Base-by-base conservation (phyloP, 75 land plant genomes). In the Pinus tabuliformis region DNA sequence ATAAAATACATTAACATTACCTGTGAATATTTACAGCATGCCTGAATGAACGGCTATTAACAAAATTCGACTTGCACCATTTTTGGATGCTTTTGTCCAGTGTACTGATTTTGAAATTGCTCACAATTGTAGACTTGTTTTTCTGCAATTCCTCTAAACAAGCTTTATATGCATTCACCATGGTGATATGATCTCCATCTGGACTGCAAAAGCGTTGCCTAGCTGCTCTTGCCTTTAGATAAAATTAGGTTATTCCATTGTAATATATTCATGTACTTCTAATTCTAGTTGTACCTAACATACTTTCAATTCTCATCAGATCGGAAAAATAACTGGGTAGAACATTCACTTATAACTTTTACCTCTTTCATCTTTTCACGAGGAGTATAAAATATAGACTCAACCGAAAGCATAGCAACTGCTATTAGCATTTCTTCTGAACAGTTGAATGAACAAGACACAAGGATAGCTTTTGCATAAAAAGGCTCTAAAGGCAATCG, bases 371-470 rank as follows among this genome's bases (percentile, higher is more conserved):
- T 54, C 76, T 94, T 96, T 22, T 92, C 95, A 52, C 91, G 89
- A 42, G 98, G 95, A 28, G 81, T 72, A 80, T 84, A 94, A 81
- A 94, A 96, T 58, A 96, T 89, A 56, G 99, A 94, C 76, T 96
- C 99, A 62, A 92, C 98, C 39, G 99, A 96, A 61, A 96, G 91
- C 93, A 96, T 94, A 39, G 99, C 86, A 74, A 96, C 95, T 16
- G 85, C 58, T 28, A 91, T 86, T 80, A 96, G 80, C 95, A 96
- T 96, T 77, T 96, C 99, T 79, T 91, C 89, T 78, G 90, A 88
- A 81, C 99, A 96, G 24, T 87, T 87, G 80, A 86, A 90, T 68
- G 88, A 74, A 77, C 78, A 78, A 60, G 98, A 89, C 57, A 88
- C 62, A 11, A 96, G 89, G 33, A 96, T 84, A 52, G 99, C 95